A percentile compares a stretch with the other conserved stretches of the same genome.
phyloP scores from a whole-genome alignment of 768 basidiomycete genomes.

The Tulasnella sp. region DNA sequence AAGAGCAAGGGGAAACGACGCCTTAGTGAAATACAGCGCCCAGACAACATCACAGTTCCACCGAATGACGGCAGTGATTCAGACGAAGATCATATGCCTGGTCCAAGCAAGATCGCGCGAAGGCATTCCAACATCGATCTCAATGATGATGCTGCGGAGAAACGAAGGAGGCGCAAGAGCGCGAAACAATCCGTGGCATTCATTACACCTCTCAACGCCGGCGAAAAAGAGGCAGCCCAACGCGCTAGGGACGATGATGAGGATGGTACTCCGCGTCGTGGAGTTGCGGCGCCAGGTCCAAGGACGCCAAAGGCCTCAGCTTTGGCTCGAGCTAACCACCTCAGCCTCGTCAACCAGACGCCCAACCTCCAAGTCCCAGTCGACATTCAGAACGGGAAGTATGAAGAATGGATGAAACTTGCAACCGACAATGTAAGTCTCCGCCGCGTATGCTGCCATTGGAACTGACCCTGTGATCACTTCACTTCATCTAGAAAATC shows the following conservation, averaged over 20 bases:
- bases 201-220: constrained; percentile 33
- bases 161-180: constrained; percentile 70
- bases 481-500: constrained; percentile 68
- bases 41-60: constrained; percentile 3
- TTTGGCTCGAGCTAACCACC: constrained; percentile 20
- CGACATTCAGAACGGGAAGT: constrained; percentile 86
- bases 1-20: constrained; percentile 21
- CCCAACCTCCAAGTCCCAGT: constrained; percentile 31
- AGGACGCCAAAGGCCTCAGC: constrained; percentile 24
- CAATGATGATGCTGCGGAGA: constrained; percentile 85
- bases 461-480: neutral
- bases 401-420: constrained; percentile 99
- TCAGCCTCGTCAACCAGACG: constrained; percentile 20
- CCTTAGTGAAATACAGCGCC: constrained; percentile 17
- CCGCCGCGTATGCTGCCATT: neutral
- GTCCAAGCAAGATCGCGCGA: neutral
- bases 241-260: constrained; percentile 1
- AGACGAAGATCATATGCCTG: constrained; percentile 22
- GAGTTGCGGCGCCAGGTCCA: constrained; percentile 11
- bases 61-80: constrained; percentile 12
- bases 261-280: neutral
- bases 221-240: constrained; percentile 46
- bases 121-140: constrained; percentile 30
- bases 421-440: constrained; percentile 87
- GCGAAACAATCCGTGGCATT: constrained; percentile 44